Conservation (phyloP, 257 asterid species). For the Solanum phureja region DNA sequence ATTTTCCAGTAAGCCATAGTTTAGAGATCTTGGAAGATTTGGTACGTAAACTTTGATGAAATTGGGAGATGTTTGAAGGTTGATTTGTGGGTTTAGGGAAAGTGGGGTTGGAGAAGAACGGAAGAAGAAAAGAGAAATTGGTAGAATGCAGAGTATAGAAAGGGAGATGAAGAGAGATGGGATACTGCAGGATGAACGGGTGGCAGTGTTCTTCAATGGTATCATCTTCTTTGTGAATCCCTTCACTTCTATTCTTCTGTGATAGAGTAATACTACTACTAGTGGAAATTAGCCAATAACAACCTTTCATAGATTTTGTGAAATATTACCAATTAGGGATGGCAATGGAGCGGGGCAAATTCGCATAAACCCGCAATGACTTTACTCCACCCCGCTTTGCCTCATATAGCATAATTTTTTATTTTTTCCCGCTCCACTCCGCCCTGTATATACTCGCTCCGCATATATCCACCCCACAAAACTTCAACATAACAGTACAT, state of each 20-base stretch:
- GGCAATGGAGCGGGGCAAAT: too few relatives aligned
- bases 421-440: too few relatives aligned
- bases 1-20: constrained; percentile 63
- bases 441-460: too few relatives aligned
- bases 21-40: constrained; percentile 83
- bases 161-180: constrained; percentile 51
- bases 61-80: constrained; percentile 16
- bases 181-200: neutral
- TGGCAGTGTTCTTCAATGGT: neutral
- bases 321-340: too few relatives aligned
- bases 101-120: constrained; percentile 14
- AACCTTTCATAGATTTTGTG: too few relatives aligned
- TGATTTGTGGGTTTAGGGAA: constrained; percentile 17
- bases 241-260: too few relatives aligned
- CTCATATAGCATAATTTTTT: too few relatives aligned
- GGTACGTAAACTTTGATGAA: constrained; percentile 55
- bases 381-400: too few relatives aligned
- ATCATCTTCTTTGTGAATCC: neutral
- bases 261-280: too few relatives aligned
- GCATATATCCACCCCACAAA: too few relatives aligned
- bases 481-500: too few relatives aligned
- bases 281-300: neutral
- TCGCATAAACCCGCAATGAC: too few relatives aligned
- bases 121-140: constrained; percentile 35
- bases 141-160: constrained; percentile 18